phyloP scores from a whole-genome alignment of 2,329 filamentous ascomycete genomes.

The Pseudogymnoascus sp. region DNA sequence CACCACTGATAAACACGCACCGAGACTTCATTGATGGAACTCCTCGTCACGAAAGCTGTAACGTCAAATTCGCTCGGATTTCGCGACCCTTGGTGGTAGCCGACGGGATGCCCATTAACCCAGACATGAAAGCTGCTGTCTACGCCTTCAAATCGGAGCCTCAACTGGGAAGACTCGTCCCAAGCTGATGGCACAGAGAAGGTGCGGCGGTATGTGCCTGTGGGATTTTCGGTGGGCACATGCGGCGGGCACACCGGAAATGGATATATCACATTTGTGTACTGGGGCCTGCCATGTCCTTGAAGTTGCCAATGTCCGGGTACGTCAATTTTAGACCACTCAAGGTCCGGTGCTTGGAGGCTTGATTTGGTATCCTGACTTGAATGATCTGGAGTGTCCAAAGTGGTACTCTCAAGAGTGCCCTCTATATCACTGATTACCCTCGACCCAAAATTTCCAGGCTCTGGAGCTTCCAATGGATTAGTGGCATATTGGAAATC shows the following conservation, averaged over 20 bases:
- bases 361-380: not conserved
- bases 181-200: conserved; percentile 46
- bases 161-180: conserved; percentile 42
- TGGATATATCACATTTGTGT: conserved; percentile 60
- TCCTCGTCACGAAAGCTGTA: conserved; percentile 39
- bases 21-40: conserved; percentile 45
- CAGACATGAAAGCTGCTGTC: conserved; percentile 64
- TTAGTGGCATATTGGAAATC: conserved; percentile 43
- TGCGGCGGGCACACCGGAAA: conserved; percentile 57
- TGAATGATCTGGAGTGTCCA: not conserved
- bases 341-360: not conserved
- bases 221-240: conserved; percentile 55
- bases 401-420: not conserved
- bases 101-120: conserved; percentile 55
- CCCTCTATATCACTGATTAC: conserved; percentile 17
- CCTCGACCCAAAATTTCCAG: conserved; percentile 20
- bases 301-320: conserved; percentile 65
- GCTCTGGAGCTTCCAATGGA: conserved; percentile 38
- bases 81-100: conserved; percentile 60
- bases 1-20: conserved; percentile 65
- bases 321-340: conserved; percentile 34
- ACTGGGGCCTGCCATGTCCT: conserved; percentile 56
- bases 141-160: conserved; percentile 62
- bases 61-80: conserved; percentile 65
- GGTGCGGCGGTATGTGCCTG: conserved; percentile 50